Percentiles rank a stretch among this genome's conserved stretches.
phyloP scores from a whole-genome alignment of 495 filamentous ascomycete genomes.

The Glarea lozoyensis region DNA sequence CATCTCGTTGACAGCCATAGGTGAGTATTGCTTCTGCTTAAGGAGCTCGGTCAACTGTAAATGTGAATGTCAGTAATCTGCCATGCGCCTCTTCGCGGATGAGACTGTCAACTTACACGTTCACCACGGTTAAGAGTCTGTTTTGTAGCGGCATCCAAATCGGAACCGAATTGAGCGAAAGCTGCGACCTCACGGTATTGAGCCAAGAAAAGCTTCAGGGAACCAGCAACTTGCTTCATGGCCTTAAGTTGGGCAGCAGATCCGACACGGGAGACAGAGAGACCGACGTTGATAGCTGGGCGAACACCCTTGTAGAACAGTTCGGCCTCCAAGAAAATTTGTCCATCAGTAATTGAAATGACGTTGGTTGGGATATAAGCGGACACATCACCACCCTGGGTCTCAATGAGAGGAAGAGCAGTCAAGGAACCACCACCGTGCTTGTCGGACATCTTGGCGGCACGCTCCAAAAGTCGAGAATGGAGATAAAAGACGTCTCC shows the following conservation, averaged over 20 bases:
- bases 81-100: not conserved
- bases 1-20: slow-evolving; percentile 99
- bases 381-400: slow-evolving; percentile 99
- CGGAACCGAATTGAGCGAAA: slow-evolving; percentile 99
- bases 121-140: slow-evolving; percentile 98
- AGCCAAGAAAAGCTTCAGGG: slow-evolving; percentile 99
- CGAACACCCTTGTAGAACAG: slow-evolving; percentile 99
- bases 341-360: slow-evolving; percentile 99
- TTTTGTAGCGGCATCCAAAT: slow-evolving; percentile 98
- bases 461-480: slow-evolving; percentile 98
- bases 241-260: slow-evolving; percentile 99
- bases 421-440: slow-evolving; percentile 94
- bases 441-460: slow-evolving; percentile 98
- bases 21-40: slow-evolving; percentile 99
- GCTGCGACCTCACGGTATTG: slow-evolving; percentile 99
- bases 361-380: slow-evolving; percentile 99
- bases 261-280: slow-evolving; percentile 98
- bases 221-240: slow-evolving; percentile 99
- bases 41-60: slow-evolving; percentile 80
- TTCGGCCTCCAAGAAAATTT: slow-evolving; percentile 99
- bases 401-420: slow-evolving; percentile 97
- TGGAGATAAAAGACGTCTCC: slow-evolving; percentile 99
- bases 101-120: slow-evolving; percentile 57
- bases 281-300: slow-evolving; percentile 99
- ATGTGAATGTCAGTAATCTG: slow-evolving; percentile 23